Percentiles rank a stretch among this genome's conserved stretches.
Evolutionary conservation across 2,329 filamentous ascomycete species (phyloP).

Genomic region (Arthrobotrys conoides): DNA sequence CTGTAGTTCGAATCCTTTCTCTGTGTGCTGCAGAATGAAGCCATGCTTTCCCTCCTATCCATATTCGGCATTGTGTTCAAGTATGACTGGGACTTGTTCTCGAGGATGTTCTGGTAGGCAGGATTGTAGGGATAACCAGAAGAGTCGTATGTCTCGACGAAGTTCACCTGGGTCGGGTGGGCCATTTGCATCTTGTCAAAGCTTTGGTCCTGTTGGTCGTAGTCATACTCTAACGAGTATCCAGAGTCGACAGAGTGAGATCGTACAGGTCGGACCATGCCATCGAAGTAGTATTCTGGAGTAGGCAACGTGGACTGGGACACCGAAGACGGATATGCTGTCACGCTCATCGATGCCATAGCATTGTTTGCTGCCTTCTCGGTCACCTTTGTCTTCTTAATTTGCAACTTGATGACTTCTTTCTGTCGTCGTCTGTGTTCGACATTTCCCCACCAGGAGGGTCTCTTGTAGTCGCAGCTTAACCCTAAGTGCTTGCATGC

Average conservation of each 20-base stretch:
- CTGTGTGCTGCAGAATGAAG: conserved; percentile 46
- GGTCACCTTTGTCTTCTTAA: conserved; percentile 94
- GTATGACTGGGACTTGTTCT: conserved; percentile 60
- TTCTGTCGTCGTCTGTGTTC: conserved; percentile 88
- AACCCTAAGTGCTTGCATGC: conserved; percentile 82
- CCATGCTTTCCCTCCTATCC: conserved; percentile 58
- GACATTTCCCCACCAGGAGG: conserved; percentile 97
- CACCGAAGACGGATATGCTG: conserved; percentile 61
- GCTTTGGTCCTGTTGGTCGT: conserved; percentile 57
- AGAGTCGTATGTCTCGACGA: conserved; percentile 59
- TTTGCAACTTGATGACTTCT: conserved; percentile 95
- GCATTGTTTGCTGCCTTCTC: conserved; percentile 75
- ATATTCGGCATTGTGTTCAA: conserved; percentile 56
- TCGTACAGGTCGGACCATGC: conserved; percentile 67
- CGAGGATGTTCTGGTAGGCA: conserved; percentile 66
- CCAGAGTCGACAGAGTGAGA: conserved; percentile 67
- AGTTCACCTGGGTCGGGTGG: conserved; percentile 59
- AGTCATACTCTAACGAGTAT: conserved; percentile 65
- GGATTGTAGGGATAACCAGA: conserved; percentile 50
- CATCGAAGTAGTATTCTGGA: conserved; percentile 82
- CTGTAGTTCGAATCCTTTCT: conserved; percentile 50
- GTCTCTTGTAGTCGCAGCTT: conserved; percentile 94
- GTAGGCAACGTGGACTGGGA: conserved; percentile 73
- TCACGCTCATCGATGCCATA: conserved; percentile 61
- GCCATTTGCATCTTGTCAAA: conserved; percentile 60